Conservation (phyloP, 805 yeast species). For the Kuraishia floccosa region DNA sequence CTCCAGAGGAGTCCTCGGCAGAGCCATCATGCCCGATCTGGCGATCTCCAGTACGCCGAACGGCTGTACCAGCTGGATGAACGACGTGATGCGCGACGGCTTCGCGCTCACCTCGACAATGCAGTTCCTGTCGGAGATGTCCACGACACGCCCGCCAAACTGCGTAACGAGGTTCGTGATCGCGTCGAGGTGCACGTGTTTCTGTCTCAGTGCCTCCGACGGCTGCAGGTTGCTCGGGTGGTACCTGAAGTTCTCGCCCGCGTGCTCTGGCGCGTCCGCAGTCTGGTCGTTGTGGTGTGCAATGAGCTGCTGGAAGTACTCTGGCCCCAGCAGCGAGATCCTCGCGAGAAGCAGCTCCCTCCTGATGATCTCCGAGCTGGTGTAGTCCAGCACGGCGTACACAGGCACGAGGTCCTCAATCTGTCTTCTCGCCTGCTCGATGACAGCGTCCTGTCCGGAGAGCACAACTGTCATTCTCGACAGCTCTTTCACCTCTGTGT, state of each 20-base stretch:
- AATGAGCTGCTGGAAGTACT: slow-evolving; percentile 89
- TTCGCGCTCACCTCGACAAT: slow-evolving; percentile 91
- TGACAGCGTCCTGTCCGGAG: slow-evolving; percentile 89
- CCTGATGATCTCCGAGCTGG: slow-evolving; percentile 79
- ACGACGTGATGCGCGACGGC: slow-evolving; percentile 80
- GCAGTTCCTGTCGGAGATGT: slow-evolving; percentile 87
- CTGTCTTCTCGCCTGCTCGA: slow-evolving; percentile 97
- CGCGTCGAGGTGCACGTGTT: slow-evolving; percentile 80
- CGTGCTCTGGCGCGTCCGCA: slow-evolving; percentile 25
- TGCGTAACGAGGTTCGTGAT: slow-evolving; percentile 70
- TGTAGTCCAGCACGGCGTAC: slow-evolving; percentile 92
- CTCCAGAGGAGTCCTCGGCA: slow-evolving; percentile 89
- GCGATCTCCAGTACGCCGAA: slow-evolving; percentile 95
- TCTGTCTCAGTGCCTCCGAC: slow-evolving; percentile 88
- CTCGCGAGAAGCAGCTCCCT: slow-evolving; percentile 89
- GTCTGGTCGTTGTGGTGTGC: slow-evolving; percentile 61
- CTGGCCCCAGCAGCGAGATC: slow-evolving; percentile 93
- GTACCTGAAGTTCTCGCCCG: slow-evolving; percentile 32
- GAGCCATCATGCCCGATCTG: slow-evolving; percentile 97
- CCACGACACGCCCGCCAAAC: slow-evolving; percentile 90
- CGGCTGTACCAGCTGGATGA: slow-evolving; percentile 83
- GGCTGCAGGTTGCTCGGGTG: slow-evolving; percentile 89
- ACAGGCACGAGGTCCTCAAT: slow-evolving; percentile 97
- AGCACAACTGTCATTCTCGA: slow-evolving; percentile 95
- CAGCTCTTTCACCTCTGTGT: slow-evolving; percentile 90